Conservation (phyloP, 805 yeast genomes). For the Saturnispora silvae region DNA sequence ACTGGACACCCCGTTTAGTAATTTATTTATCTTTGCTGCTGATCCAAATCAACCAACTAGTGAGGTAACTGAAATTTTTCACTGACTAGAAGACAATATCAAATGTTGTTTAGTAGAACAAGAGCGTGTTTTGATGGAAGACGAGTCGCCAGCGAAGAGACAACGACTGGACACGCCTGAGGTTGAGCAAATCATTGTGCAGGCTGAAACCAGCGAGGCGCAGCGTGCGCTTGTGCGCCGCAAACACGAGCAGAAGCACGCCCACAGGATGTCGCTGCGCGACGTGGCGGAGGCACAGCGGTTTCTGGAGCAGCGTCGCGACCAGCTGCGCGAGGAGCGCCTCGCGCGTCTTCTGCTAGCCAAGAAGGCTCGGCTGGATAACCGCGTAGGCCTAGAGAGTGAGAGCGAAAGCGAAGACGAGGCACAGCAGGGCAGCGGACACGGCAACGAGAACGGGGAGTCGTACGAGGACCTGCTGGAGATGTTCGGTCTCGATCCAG, state of each 20-base stretch:
- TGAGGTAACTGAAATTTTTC: no score
- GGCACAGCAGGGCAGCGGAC: no score
- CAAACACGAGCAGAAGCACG: not conserved
- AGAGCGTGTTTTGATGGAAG: no score
- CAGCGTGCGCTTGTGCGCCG: not conserved
- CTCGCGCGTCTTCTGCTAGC: constrained; percentile 17
- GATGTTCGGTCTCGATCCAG: constrained; percentile 23
- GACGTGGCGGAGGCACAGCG: constrained; percentile 21
- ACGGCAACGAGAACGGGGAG: no score
- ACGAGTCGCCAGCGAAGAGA: no score
- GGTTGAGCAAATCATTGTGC: constrained; percentile 2
- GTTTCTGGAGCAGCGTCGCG: constrained; percentile 18
- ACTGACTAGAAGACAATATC: no score
- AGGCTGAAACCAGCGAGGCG: not conserved
- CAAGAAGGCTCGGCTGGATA: constrained; percentile 22
- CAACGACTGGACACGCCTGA: constrained; percentile 11
- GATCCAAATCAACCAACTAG: no score
- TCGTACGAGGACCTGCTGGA: constrained; percentile 24
- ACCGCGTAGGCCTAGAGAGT: constrained; percentile 20
- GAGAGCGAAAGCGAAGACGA: constrained; percentile 9
- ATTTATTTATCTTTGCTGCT: no score
- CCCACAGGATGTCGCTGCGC: constrained; percentile 10
- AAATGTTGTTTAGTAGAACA: no score
- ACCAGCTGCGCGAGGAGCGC: constrained; percentile 15
- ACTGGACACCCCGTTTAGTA: no score